Evolutionary conservation across 2,329 filamentous ascomycete genomes (phyloP).

Genomic region (Cadophora malorum): DNA sequence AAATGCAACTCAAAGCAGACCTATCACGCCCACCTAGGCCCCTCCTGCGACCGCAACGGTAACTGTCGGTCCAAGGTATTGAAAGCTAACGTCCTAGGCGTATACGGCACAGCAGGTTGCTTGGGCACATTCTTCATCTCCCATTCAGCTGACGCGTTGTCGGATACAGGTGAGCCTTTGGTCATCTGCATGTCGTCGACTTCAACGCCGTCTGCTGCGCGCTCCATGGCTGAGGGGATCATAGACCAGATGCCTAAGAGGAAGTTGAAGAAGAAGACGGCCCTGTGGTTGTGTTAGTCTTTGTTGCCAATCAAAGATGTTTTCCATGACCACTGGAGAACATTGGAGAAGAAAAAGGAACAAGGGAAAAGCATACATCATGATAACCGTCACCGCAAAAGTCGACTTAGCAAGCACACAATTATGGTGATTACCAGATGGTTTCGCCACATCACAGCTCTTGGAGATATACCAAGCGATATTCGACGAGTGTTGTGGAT

Average conservation of each 20-base stretch:
- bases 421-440: conserved; percentile 59
- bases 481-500: conserved; percentile 64
- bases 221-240: conserved; percentile 48
- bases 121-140: conserved; percentile 62
- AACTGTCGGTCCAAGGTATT: conserved; percentile 65
- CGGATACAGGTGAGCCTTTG: conserved; percentile 47
- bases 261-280: conserved; percentile 65
- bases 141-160: conserved; percentile 53
- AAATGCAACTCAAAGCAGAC: not conserved
- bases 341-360: no score
- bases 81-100: conserved; percentile 72
- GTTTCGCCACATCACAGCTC: conserved; percentile 66
- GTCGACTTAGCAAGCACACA: conserved; percentile 73
- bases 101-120: conserved; percentile 58
- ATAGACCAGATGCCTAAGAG: conserved; percentile 62
- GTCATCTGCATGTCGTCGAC: conserved; percentile 52
- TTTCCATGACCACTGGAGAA: no score
- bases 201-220: conserved; percentile 59
- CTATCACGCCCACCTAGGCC: conserved; percentile 23
- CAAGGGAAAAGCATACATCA: conserved; percentile 65
- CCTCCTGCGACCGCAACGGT: conserved; percentile 51
- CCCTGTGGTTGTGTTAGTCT: conserved; percentile 48
- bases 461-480: conserved; percentile 79
- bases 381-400: conserved; percentile 68
- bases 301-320: conserved; percentile 1